Evolutionary conservation across 768 basidiomycete genomes (phyloP).

Genomic region (Omphalotus guepiniiformis): DNA sequence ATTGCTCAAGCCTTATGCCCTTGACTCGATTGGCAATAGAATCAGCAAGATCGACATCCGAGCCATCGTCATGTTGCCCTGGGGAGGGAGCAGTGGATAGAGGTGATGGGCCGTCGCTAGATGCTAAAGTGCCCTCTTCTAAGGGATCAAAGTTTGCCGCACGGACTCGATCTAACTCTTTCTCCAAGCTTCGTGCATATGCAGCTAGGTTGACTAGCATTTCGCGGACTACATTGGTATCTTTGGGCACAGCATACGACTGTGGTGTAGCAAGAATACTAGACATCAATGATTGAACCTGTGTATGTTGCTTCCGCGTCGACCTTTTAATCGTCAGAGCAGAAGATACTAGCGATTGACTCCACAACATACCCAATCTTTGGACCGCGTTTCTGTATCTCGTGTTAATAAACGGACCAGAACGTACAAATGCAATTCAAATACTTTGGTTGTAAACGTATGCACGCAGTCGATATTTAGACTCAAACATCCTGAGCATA

Average conservation of each 20-base stretch:
- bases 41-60: background rate
- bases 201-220: constrained; percentile 18
- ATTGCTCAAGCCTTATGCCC: background rate
- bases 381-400: constrained; percentile 1
- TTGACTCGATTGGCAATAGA: background rate
- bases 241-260: constrained; percentile 24
- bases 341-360: background rate
- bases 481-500: background rate
- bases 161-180: background rate
- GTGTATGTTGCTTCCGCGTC: background rate
- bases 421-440: background rate
- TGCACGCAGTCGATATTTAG: background rate
- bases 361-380: background rate
- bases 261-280: constrained; percentile 28
- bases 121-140: too few species aligned
- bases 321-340: background rate
- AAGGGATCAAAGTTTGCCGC: too few species aligned
- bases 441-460: background rate
- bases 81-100: too few species aligned
- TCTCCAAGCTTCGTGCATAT: constrained; percentile 8
- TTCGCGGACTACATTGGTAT: constrained; percentile 14
- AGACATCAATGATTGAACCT: constrained; percentile 25
- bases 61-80: background rate
- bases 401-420: background rate
- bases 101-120: too few species aligned